These are phyloP conservation scores for Cyclotella sp. DNA, from an alignment of 108 stramenopile genomes.

Conservation along the genomic window DNA sequence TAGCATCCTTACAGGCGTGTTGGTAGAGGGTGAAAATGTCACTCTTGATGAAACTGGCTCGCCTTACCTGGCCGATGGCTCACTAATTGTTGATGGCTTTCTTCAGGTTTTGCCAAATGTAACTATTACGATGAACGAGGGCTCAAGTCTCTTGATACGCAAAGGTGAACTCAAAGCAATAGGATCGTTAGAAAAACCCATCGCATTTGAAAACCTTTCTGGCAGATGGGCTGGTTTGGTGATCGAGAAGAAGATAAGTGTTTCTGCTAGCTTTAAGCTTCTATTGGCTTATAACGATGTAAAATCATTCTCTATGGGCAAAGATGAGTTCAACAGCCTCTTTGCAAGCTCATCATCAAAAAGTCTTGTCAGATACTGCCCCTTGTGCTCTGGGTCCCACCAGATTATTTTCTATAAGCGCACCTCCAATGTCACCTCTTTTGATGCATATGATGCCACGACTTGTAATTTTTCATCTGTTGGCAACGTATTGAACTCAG, in stretches of 20 bases:
- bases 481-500: constrained; percentile 4
- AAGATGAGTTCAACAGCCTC: constrained; percentile 16
- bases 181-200: constrained; percentile 9
- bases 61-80: constrained; percentile 23
- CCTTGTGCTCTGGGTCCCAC: constrained; percentile 9
- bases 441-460: constrained; percentile 19
- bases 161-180: constrained; percentile 8
- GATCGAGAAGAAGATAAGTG: constrained; percentile 5
- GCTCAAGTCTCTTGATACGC: constrained; percentile 10
- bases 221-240: constrained; percentile 7
- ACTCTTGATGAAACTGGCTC: constrained; percentile 22
- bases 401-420: constrained; percentile 30
- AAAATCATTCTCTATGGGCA: constrained; percentile 9
- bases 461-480: constrained; percentile 17
- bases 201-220: constrained; percentile 11
- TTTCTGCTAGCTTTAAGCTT: constrained; percentile 12
- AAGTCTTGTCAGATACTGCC: constrained; percentile 22
- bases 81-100: constrained; percentile 23
- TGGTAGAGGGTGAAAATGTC: constrained; percentile 17
- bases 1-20: constrained; percentile 9
- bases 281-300: constrained; percentile 22
- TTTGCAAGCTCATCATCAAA: background rate
- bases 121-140: constrained; percentile 7
- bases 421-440: constrained; percentile 10
- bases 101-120: constrained; percentile 22